These are phyloP conservation scores for Pseudogymnoascus sp. DNA, from an alignment of 2,329 filamentous ascomycete species.

Conservation along the genomic window DNA sequence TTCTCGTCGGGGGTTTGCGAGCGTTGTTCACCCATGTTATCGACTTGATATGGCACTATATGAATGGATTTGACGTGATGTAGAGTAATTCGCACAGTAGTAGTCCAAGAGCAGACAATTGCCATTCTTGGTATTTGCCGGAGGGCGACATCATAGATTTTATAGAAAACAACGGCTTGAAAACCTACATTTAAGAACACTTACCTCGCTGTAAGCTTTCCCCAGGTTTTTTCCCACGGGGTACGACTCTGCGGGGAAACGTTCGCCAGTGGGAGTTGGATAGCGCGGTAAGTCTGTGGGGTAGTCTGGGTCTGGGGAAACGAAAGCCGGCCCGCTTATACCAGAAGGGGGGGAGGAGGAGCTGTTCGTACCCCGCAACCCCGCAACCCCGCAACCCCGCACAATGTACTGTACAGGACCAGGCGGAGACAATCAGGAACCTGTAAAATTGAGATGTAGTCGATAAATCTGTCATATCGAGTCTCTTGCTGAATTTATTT, in stretches of 20 bases:
- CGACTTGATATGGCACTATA: not conserved
- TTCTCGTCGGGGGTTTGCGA: conserved; percentile 9
- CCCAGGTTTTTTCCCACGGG: not conserved
- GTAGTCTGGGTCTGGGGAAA: not conserved
- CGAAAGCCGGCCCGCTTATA: not conserved
- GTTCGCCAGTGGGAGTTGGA: not conserved
- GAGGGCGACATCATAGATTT: not conserved
- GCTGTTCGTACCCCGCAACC: not conserved
- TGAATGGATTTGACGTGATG: not conserved
- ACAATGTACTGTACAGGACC: not conserved
- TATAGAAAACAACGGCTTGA: not conserved
- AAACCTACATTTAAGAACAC: not conserved
- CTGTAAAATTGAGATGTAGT: not conserved
- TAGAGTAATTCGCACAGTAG: not conserved
- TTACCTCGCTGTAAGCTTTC: not conserved
- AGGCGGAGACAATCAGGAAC: not conserved
- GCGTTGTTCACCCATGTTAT: not conserved
- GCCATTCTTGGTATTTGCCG: not conserved
- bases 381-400: not conserved
- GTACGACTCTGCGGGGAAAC: not conserved
- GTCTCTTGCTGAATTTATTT: not conserved
- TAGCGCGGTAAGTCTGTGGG: not conserved
- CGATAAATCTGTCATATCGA: not conserved
- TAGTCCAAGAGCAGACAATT: not conserved
- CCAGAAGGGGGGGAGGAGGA: not conserved